These are phyloP conservation scores for Cordyceps cateniannulata DNA, from an alignment of 2,329 filamentous ascomycete species.

Conservation along the genomic window DNA sequence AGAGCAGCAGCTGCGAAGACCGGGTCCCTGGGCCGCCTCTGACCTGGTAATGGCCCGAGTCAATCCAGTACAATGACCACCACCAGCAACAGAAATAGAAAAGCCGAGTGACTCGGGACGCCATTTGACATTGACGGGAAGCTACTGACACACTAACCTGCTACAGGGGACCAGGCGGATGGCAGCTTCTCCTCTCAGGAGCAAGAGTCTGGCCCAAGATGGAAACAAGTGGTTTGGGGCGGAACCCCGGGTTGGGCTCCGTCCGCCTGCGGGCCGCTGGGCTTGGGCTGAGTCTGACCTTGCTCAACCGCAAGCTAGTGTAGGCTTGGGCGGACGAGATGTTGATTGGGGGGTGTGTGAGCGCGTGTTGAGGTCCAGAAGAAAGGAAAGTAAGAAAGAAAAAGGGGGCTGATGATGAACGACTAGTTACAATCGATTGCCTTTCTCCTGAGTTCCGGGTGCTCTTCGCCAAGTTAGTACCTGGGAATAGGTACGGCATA, in stretches of 20 bases:
- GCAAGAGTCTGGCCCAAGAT: conserved; percentile 1
- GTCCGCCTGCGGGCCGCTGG: conserved; percentile 4
- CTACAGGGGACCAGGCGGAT: neutral
- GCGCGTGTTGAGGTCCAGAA: neutral
- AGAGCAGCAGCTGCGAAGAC: neutral
- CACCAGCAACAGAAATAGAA: neutral
- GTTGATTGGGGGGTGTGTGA: neutral
- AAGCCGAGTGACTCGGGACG: neutral
- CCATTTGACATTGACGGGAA: neutral
- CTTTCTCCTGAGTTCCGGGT: too few species aligned
- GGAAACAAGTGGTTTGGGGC: neutral
- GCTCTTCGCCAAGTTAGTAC: too few species aligned
- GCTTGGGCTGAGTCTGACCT: neutral
- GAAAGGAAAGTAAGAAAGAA: neutral
- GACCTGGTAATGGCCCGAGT: neutral
- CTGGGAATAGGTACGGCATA: too few species aligned
- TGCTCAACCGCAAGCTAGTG: conserved; percentile 1
- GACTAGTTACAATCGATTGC: too few species aligned
- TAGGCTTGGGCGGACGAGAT: neutral
- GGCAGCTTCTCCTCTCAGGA: neutral
- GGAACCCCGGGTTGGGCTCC: conserved; percentile 11
- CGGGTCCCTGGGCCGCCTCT: neutral
- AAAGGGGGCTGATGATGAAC: neutral
- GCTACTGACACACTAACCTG: neutral
- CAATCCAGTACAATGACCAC: neutral